Evolutionary conservation across 305 asterid genomes (phyloP), one percentile per base, ranked within the genome.

Genomic region (Fraxinus angustifolia): DNA sequence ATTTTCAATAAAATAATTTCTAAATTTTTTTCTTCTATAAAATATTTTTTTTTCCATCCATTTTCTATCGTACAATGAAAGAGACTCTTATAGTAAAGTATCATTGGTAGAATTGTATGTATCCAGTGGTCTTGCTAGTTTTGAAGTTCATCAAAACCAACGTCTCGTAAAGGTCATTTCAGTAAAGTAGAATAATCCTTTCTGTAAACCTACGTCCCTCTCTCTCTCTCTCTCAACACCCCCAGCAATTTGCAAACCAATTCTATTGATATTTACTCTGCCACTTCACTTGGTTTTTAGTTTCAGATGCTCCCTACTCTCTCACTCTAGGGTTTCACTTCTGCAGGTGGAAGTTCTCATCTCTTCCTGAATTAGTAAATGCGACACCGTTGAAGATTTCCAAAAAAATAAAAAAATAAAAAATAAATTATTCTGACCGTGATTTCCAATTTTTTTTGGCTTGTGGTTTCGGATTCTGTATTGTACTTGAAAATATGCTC

Each of bases 321-420:
- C 48, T 8, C 89, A 78, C 85, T 74, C 86, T 88, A 88, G 89
- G 91, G 90, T 82, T 78, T 48, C 79, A 14, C 80, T 36, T 84
- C 74, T 75, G 70, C 88, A 84, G 89, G 89, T 88, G 85, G 67
- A 19, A 3, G 33, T 19, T 70, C 81, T 86, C 85, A 74, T 83
- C 30, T 86, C 80, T 86, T 81, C 83, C 83, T 12, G n/a, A 42
- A 42, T 11, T 42, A 42, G 88, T 80, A 83, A 79, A 35, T 34
- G 19, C 21, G 7, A 36, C 23, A 31, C 23, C 17, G 62, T 74
- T 80, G 1, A 70, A 78, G 78, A 8, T 45, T 86, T 81, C 85
- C 31, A 21, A 78, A 67, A 71, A 42, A 40, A 40, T 1, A 35
- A 36, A 6, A 36, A 35, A 40, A 40, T 62, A 8, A 53, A 75